Percentiles rank a stretch among this genome's conserved stretches.
These are phyloP conservation scores for Fusarium continuum DNA, from an alignment of 2,329 filamentous ascomycete species.

Conservation along the genomic window DNA sequence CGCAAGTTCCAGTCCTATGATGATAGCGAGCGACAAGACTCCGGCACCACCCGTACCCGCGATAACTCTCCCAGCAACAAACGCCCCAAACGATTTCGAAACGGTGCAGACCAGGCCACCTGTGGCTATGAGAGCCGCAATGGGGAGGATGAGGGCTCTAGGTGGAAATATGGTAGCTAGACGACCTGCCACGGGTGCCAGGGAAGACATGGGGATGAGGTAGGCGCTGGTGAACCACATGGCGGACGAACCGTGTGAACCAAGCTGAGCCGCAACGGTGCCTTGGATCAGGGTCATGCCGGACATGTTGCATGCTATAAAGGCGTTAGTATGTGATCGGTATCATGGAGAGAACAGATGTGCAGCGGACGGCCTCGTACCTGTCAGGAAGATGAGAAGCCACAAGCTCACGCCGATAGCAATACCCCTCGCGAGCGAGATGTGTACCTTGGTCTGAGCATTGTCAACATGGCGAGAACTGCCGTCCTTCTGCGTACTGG, in stretches of 20 bases:
- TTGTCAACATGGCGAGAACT: slow-evolving; percentile 8
- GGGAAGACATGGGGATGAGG: slow-evolving; percentile 67
- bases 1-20: slow-evolving; percentile 79
- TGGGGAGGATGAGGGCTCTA: slow-evolving; percentile 69
- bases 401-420: slow-evolving; percentile 54
- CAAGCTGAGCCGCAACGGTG: slow-evolving; percentile 76
- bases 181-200: slow-evolving; percentile 76
- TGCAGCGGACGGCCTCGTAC: slow-evolving; percentile 9
- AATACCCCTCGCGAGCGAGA: slow-evolving; percentile 48
- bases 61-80: slow-evolving; percentile 74
- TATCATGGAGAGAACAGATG: not conserved
- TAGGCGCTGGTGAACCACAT: slow-evolving; percentile 87
- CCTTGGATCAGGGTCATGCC: slow-evolving; percentile 85
- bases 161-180: slow-evolving; percentile 79
- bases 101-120: slow-evolving; percentile 73
- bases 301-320: slow-evolving; percentile 74
- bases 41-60: slow-evolving; percentile 76
- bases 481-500: not conserved
- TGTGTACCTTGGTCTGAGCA: slow-evolving; percentile 25
- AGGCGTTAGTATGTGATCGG: not conserved
- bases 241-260: slow-evolving; percentile 75
- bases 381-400: slow-evolving; percentile 45
- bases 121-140: slow-evolving; percentile 65
- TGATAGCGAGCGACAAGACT: slow-evolving; percentile 76
- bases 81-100: slow-evolving; percentile 66